Base-by-base conservation (phyloP, 257 asterid species). In the Catharanthus roseus region DNA sequence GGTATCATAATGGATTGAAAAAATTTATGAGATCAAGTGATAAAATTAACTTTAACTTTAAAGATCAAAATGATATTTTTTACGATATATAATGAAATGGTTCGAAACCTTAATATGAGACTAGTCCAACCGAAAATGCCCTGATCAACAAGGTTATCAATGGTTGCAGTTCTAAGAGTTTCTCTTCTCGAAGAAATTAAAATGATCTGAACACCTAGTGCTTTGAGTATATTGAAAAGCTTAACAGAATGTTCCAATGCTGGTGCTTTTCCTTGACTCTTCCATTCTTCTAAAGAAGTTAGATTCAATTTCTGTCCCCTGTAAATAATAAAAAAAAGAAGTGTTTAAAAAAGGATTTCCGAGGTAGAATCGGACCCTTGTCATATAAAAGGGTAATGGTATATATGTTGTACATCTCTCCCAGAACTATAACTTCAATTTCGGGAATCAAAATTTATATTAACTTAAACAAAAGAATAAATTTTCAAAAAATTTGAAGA, bases 171-270 rank as follows among this genome's bases (percentile, higher is more conserved):
- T 85, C 96, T 83, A 15, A 92, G 87, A 64, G 72, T 73, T 73
- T 89, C 97, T 75, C 74, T 82, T 77, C 96, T 86, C 15, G 91
- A 87, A 68, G 97, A 92, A 61, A 92, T 88, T 68, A 89, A 42
- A 65, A 89, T 57, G 69, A 82, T 82, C 69, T 84, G 73, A 65
- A 89, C 79, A 51, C 96, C 93, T 0, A 67, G 58, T 12, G 62
- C 86, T 83, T 88, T 92, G 18, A 92, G 78, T 72, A 81, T 77
- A 75, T 89, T 86, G 85, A 88, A 89, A 34, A 89, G 79, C 83
- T 74, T 82, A 79, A 89, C 71, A 0, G 90, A 77, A 73, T 85
- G 80, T 47, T 82, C 80, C 24, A 88, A 49, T 18, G 84, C 89
- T 31, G 97, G 82, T 49, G 89, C 96, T 75, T 89, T 92, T 1